These are phyloP conservation scores for Zalaria sp. DNA, from an alignment of 2,329 filamentous ascomycete genomes.

Conservation along the genomic window DNA sequence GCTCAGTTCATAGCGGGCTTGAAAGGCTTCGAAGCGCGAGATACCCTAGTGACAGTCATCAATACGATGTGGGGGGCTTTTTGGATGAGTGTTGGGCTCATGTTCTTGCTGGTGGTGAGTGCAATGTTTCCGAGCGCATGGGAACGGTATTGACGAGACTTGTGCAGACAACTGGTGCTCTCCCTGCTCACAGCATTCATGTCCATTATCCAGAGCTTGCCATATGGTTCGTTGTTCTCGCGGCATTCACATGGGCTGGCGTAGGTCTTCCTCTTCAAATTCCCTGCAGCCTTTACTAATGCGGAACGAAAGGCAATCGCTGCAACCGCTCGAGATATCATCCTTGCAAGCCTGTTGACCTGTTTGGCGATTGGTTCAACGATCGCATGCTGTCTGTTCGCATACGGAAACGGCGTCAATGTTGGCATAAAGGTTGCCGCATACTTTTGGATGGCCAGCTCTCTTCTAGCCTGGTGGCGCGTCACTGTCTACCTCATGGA, in stretches of 20 bases:
- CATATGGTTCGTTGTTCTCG: constrained; percentile 10
- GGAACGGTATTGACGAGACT: background rate
- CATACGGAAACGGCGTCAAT: constrained; percentile 7
- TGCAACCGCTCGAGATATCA: constrained; percentile 2
- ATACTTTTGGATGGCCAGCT: constrained; percentile 12
- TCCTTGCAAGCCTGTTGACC: too few relatives aligned
- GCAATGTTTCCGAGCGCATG: background rate
- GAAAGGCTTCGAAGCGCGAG: constrained; percentile 10
- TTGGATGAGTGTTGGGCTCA: constrained; percentile 8
- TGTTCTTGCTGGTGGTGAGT: constrained; percentile 2
- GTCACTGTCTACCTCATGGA: constrained; percentile 12
- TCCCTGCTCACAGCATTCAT: constrained; percentile 5
- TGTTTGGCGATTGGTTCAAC: background rate
- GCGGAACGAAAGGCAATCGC: constrained; percentile 1
- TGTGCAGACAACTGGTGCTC: background rate
- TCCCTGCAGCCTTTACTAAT: background rate
- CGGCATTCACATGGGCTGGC: constrained; percentile 9
- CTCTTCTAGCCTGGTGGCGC: constrained; percentile 11
- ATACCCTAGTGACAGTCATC: constrained; percentile 12
- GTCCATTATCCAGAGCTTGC: constrained; percentile 11
- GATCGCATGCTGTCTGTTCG: constrained; percentile 11
- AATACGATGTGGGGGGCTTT: constrained; percentile 12
- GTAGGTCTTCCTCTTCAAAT: background rate
- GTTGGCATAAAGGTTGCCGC: constrained; percentile 11
- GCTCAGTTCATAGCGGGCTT: constrained; percentile 16